These are phyloP conservation scores for Coprinellus micaceus DNA, from an alignment of 768 basidiomycete species.

Conservation along the genomic window DNA sequence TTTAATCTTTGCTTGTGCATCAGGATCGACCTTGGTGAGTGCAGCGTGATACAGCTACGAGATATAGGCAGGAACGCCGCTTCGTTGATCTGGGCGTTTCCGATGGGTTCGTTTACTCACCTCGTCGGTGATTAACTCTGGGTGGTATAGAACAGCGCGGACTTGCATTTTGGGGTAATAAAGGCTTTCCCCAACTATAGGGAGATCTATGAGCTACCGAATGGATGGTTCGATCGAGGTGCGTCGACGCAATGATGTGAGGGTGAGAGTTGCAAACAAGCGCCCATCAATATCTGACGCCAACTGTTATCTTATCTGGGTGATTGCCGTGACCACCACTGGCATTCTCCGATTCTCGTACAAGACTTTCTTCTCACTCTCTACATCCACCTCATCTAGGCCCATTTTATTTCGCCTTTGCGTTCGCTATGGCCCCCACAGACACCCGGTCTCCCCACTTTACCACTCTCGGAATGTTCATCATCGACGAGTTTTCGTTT, in stretches of 20 bases:
- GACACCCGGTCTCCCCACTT: slow-evolving; percentile 30
- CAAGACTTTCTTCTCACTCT: background rate
- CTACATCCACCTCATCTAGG: background rate
- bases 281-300: background rate
- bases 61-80: slow-evolving; percentile 10
- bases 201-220: no score
- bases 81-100: background rate
- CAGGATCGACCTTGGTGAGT: slow-evolving; percentile 54
- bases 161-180: slow-evolving; percentile 34
- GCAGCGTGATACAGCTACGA: slow-evolving; percentile 62
- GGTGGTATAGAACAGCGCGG: slow-evolving; percentile 42
- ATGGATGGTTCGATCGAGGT: slow-evolving; percentile 10
- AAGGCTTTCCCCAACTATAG: no score
- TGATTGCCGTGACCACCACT: background rate
- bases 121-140: slow-evolving; percentile 37
- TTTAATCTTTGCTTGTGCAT: slow-evolving; percentile 53
- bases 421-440: background rate
- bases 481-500: slow-evolving; percentile 78
- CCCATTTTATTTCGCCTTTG: background rate
- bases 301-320: slow-evolving; percentile 5
- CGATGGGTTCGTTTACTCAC: slow-evolving; percentile 31
- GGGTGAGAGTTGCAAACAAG: no score
- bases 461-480: slow-evolving; percentile 84
- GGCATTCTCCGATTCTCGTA: no score
- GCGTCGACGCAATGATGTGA: no score